Percentiles rank a stretch among this genome's conserved stretches.
These are phyloP conservation scores for Conringia planisiliqua DNA, from an alignment of 345 rosid species.

Conservation along the genomic window DNA sequence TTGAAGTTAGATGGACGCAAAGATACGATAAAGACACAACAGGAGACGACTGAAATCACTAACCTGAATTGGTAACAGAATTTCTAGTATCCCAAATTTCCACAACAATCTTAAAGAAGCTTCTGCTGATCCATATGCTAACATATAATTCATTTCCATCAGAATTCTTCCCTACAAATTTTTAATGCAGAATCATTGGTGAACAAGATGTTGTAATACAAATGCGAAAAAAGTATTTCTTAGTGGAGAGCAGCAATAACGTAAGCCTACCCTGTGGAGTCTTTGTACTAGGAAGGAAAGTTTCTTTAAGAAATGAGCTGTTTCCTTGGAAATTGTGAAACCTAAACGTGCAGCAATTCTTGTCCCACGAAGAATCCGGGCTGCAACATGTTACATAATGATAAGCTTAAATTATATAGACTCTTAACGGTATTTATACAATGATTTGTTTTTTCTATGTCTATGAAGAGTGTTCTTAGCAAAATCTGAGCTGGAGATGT, in stretches of 20 bases:
- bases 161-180: conserved; percentile 61
- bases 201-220: neutral
- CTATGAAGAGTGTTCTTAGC: neutral
- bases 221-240: neutral
- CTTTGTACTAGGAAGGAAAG: conserved; percentile 49
- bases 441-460: neutral
- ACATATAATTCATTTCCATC: conserved; percentile 94
- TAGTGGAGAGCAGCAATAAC: neutral
- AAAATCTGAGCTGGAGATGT: neutral
- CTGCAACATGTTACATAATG: conserved; percentile 32
- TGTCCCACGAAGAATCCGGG: conserved; percentile 69
- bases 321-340: conserved; percentile 74
- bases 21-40: neutral
- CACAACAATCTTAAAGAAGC: conserved; percentile 78
- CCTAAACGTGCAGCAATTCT: conserved; percentile 70
- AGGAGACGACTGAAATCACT: neutral
- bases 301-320: conserved; percentile 63
- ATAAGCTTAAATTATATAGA: neutral
- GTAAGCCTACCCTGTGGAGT: conserved; percentile 56
- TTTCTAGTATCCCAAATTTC: conserved; percentile 84
- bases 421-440: neutral
- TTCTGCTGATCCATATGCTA: conserved; percentile 95
- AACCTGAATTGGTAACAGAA: conserved; percentile 81
- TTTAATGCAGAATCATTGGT: neutral
- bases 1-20: conserved; percentile 27